Conservation (phyloP, 2,329 filamentous ascomycete species). For the Clathrospora elynae region DNA sequence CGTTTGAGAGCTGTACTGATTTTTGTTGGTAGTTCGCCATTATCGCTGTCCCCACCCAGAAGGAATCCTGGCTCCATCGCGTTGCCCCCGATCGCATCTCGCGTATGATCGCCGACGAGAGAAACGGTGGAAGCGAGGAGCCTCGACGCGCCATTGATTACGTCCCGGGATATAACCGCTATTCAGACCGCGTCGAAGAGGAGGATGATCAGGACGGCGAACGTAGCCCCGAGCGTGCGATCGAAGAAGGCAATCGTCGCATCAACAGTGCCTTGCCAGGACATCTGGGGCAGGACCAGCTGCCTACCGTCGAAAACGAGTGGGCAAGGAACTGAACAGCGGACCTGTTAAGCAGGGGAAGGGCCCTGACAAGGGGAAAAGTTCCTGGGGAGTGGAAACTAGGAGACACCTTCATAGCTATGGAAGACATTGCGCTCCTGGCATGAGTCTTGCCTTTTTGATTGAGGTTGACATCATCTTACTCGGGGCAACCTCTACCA, state of each 20-base stretch:
- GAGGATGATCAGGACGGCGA: conserved; percentile 28
- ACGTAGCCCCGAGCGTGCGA: conserved; percentile 16
- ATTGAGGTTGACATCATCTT: no score
- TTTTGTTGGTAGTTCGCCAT: conserved; percentile 32
- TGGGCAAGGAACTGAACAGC: conserved; percentile 30
- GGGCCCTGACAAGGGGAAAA: no score
- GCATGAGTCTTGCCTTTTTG: no score
- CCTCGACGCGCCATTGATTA: conserved; percentile 38
- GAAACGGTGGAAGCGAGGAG: conserved; percentile 26
- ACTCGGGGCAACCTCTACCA: no score
- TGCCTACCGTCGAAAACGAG: conserved; percentile 32
- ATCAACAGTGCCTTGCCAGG: conserved; percentile 26
- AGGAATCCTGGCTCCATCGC: conserved; percentile 40
- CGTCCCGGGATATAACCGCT: conserved; percentile 34
- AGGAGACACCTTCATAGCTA: no score
- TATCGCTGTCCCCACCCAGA: conserved; percentile 37
- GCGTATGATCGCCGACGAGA: conserved; percentile 38
- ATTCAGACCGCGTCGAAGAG: conserved; percentile 41
- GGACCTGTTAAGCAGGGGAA: no score
- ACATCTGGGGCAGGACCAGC: conserved; percentile 22
- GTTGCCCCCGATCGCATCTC: conserved; percentile 41
- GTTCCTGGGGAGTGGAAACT: no score
- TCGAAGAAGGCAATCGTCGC: conserved; percentile 27
- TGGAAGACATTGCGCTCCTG: no score
- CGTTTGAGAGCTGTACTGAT: conserved; percentile 1